These are phyloP conservation scores for Phyllostachys edulis DNA, from an alignment of 176 grass and related monocot genomes.

Conservation along the genomic window DNA sequence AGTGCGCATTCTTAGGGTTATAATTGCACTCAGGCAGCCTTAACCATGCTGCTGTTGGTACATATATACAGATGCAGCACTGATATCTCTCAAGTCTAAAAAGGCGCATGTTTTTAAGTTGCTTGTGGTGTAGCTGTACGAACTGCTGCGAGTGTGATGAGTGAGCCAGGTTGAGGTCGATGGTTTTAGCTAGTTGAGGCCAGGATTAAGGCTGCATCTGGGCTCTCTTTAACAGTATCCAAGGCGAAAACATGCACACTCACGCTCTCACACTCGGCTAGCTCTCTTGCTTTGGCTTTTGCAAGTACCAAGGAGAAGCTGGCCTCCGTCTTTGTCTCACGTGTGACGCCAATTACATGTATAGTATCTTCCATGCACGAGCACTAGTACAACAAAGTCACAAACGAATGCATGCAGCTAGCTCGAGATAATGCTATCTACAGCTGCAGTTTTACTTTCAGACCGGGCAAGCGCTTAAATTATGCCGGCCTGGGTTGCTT, in stretches of 20 bases:
- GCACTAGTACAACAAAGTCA: background rate
- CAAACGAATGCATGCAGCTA: background rate
- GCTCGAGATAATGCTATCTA: background rate
- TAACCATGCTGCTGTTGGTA: slow-evolving; percentile 15
- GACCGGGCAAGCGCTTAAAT: background rate
- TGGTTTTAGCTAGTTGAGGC: background rate
- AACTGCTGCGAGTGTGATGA: slow-evolving; percentile 25
- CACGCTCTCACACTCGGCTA: background rate
- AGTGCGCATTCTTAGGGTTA: background rate
- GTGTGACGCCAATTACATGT: slow-evolving; percentile 26
- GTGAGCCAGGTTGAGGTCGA: slow-evolving; percentile 26
- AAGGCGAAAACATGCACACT: slow-evolving; percentile 15
- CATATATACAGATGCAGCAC: background rate
- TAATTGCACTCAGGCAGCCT: slow-evolving; percentile 24
- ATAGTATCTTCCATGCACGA: background rate
- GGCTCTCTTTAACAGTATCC: slow-evolving; percentile 34
- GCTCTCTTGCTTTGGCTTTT: slow-evolving; percentile 37
- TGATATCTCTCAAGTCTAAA: background rate
- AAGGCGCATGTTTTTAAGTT: slow-evolving; percentile 26
- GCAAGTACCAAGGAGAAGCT: slow-evolving; percentile 42
- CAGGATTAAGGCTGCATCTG: slow-evolving; percentile 39
- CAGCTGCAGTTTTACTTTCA: background rate
- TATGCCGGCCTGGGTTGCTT: background rate
- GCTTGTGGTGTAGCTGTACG: background rate
- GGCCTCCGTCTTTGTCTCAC: slow-evolving; percentile 52